These are phyloP conservation scores for Neotropicomus parvogracilis DNA, from an alignment of 1,284 basidiomycete genomes.

Conservation along the genomic window DNA sequence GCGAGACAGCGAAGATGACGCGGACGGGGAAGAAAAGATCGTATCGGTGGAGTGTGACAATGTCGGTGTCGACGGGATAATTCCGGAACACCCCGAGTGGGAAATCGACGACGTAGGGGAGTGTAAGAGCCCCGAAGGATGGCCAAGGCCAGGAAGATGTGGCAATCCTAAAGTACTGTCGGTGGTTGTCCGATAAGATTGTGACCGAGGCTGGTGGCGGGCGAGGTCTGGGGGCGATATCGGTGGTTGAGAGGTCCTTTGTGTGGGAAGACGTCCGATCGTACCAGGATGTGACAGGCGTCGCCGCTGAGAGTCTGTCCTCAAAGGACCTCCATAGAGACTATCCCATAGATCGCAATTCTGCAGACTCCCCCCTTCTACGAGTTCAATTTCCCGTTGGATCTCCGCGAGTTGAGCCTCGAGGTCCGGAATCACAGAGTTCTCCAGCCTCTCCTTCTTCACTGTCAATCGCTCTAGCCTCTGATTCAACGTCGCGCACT, in stretches of 20 bases:
- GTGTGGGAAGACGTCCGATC: constrained; percentile 23
- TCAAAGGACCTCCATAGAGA: constrained; percentile 12
- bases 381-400: constrained; percentile 46
- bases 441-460: constrained; percentile 55
- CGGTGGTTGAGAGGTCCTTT: constrained; percentile 15
- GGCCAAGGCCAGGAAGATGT: constrained; percentile 14
- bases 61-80: constrained; percentile 13
- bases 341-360: constrained; percentile 19
- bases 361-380: constrained; percentile 28
- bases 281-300: constrained; percentile 31
- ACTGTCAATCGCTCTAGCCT: constrained; percentile 51
- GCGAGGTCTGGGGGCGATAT: constrained; percentile 26
- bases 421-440: constrained; percentile 45
- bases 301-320: constrained; percentile 22
- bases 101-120: constrained; percentile 21
- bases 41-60: constrained; percentile 21
- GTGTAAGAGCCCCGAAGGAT: constrained; percentile 13
- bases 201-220: constrained; percentile 29
- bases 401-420: constrained; percentile 51
- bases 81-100: constrained; percentile 15
- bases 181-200: constrained; percentile 23
- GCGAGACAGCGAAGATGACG: constrained; percentile 24
- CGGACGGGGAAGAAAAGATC: constrained; percentile 22
- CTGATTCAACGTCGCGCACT: constrained; percentile 43
- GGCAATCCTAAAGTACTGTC: constrained; percentile 16